A percentile compares a stretch with the other conserved stretches of the same genome.
phyloP scores from a whole-genome alignment of 2,329 filamentous ascomycete genomes.

The Drechslera avenae region DNA sequence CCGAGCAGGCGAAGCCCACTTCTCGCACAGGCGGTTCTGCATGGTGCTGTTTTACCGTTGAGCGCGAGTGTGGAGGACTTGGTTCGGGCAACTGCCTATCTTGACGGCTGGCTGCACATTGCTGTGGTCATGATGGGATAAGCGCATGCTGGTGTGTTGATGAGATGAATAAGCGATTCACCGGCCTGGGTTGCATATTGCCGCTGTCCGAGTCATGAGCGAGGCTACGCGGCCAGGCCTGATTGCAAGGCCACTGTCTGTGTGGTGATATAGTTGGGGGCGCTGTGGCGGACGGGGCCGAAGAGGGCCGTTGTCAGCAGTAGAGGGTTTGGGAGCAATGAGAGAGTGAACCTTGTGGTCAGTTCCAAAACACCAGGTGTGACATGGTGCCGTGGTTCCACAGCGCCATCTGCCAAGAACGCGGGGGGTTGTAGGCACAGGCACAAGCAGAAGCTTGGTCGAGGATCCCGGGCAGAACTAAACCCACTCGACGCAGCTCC shows the following conservation, averaged over 20 bases:
- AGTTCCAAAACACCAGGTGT: neutral
- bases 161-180: slow-evolving; percentile 51
- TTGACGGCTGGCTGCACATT: slow-evolving; percentile 89
- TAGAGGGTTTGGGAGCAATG: neutral
- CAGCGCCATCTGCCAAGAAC: slow-evolving; percentile 5
- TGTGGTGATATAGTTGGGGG: neutral
- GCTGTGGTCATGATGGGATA: slow-evolving; percentile 71
- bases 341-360: neutral
- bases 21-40: slow-evolving; percentile 81
- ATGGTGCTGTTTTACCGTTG: slow-evolving; percentile 84
- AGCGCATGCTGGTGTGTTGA: slow-evolving; percentile 68
- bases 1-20: slow-evolving; percentile 84
- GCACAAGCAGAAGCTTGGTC: slow-evolving; percentile 24
- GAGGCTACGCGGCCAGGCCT: slow-evolving; percentile 3
- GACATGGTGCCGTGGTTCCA: neutral
- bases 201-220: slow-evolving; percentile 9
- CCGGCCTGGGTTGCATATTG: neutral
- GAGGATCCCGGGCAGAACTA: slow-evolving; percentile 16
- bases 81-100: slow-evolving; percentile 80
- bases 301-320: no score
- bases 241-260: slow-evolving; percentile 7
- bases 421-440: slow-evolving; percentile 18
- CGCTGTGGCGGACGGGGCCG: no score
- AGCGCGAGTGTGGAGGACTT: slow-evolving; percentile 79
- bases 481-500: slow-evolving; percentile 18